These are phyloP conservation scores for Dendrobium huoshanense DNA, from an alignment of 106 monocot species.

Conservation along the genomic window DNA sequence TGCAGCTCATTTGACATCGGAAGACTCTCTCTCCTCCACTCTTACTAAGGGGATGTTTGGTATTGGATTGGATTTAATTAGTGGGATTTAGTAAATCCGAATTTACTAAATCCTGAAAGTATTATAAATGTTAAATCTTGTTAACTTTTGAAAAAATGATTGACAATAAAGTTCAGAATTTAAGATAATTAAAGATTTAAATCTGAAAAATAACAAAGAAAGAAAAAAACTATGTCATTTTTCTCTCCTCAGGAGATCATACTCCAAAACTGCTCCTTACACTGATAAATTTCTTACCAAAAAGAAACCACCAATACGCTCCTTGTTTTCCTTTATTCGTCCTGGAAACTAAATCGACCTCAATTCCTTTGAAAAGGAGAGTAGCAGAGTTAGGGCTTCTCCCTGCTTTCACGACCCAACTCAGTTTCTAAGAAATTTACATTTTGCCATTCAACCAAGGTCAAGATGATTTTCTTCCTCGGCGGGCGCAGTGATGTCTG, in stretches of 20 bases:
- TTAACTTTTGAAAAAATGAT: no score
- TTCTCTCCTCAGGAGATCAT: constrained; percentile 2
- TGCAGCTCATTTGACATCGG: no score
- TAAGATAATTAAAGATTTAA: no score
- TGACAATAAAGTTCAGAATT: no score
- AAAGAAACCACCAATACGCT: background rate
- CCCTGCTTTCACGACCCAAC: background rate
- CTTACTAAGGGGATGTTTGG: no score
- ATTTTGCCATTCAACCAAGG: background rate
- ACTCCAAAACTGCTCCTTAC: background rate
- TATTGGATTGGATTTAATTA: no score
- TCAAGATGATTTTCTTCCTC: constrained; percentile 28
- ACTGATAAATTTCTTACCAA: background rate
- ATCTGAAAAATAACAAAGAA: no score
- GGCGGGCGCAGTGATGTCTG: constrained; percentile 15
- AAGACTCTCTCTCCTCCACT: no score
- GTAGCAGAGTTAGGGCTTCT: background rate
- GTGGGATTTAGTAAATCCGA: no score
- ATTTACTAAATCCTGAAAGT: no score
- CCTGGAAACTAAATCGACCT: background rate
- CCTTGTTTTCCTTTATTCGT: background rate
- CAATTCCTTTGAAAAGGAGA: background rate
- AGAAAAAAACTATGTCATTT: background rate
- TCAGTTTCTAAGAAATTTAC: background rate
- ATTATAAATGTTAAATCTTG: no score